A percentile compares a stretch with the other conserved stretches of the same genome.
These are phyloP conservation scores for Trametes cinnabarina DNA, from an alignment of 768 basidiomycete genomes.

Conservation along the genomic window DNA sequence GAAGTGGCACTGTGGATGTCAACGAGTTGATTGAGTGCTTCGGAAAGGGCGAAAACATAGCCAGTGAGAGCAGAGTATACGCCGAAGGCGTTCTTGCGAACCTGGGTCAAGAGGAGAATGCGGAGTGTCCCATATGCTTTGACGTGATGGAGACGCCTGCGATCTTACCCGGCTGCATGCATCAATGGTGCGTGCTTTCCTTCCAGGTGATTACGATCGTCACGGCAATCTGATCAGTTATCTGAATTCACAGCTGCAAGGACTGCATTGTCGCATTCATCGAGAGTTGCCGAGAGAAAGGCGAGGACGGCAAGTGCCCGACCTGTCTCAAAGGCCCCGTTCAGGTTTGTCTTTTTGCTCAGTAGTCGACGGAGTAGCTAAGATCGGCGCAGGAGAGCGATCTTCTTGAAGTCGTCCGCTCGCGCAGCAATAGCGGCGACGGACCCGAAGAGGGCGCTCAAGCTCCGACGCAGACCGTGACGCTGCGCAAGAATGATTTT, in stretches of 20 bases:
- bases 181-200: constrained; percentile 58
- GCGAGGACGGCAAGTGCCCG: constrained; percentile 74
- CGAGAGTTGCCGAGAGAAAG: constrained; percentile 63
- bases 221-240: no score
- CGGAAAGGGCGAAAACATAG: constrained; percentile 35
- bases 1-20: constrained; percentile 50
- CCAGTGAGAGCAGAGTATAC: constrained; percentile 41
- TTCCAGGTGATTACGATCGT: no score
- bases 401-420: constrained; percentile 63
- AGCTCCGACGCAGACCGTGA: constrained; percentile 42
- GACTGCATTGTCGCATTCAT: constrained; percentile 83
- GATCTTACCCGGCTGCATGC: constrained; percentile 73
- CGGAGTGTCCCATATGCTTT: constrained; percentile 80
- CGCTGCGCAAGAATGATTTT: constrained; percentile 79
- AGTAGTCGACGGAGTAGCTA: neutral
- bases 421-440: constrained; percentile 20
- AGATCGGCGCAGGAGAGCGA: constrained; percentile 46
- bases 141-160: constrained; percentile 72
- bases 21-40: constrained; percentile 59
- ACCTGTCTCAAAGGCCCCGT: constrained; percentile 73
- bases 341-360: constrained; percentile 38
- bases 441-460: constrained; percentile 31
- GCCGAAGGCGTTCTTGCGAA: constrained; percentile 65
- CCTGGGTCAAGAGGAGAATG: constrained; percentile 43
- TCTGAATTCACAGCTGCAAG: constrained; percentile 61